These are phyloP conservation scores for Misopates orontium DNA, from an alignment of 257 asterid genomes.

Conservation along the genomic window DNA sequence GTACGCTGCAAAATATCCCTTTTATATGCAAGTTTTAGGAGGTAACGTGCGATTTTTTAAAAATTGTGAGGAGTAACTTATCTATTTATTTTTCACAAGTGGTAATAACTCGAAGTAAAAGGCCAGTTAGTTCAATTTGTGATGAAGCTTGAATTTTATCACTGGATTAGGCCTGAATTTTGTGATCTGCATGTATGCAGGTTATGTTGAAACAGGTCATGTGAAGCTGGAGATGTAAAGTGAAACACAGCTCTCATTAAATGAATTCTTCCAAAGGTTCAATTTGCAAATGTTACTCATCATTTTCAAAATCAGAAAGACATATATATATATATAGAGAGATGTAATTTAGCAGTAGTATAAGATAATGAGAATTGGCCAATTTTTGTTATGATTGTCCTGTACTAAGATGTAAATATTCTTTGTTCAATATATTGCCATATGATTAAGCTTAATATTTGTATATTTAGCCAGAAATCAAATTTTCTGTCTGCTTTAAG, in stretches of 20 bases:
- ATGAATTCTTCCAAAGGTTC: constrained; percentile 20
- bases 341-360: background rate
- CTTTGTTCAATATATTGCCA: constrained; percentile 14
- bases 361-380: constrained; percentile 36
- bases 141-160: no score
- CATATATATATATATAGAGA: constrained; percentile 28
- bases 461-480: no score
- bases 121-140: no score
- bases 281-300: constrained; percentile 25
- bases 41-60: no score
- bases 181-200: constrained; percentile 33
- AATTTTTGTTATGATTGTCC: constrained; percentile 28
- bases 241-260: constrained; percentile 31
- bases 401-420: constrained; percentile 10
- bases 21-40: no score
- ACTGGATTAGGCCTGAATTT: no score
- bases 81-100: no score
- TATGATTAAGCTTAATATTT: background rate
- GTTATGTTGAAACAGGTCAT: constrained; percentile 46
- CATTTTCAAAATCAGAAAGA: constrained; percentile 35
- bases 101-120: no score
- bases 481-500: no score
- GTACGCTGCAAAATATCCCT: no score
- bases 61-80: no score
- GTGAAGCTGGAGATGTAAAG: constrained; percentile 64